Conservation (phyloP, 225 moss, liverwort and hornwort genomes). For the Rhytidiadelphus loreus region DNA sequence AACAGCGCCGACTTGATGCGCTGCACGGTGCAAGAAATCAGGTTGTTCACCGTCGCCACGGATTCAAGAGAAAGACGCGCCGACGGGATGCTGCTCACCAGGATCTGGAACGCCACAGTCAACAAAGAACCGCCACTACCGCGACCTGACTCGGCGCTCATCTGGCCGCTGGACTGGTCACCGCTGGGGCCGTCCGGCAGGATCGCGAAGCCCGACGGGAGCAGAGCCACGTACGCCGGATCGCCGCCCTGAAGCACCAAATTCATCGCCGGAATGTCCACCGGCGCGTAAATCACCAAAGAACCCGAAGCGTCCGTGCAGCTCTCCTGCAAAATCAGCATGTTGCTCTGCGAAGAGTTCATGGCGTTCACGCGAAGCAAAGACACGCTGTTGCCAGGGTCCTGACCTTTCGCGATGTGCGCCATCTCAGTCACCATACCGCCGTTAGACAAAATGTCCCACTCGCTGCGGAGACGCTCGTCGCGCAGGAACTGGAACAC, state of each 20-base stretch:
- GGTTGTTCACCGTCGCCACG: conserved; percentile 51
- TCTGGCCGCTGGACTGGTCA: not conserved
- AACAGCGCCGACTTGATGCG: conserved; percentile 71
- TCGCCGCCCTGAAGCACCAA: conserved; percentile 50
- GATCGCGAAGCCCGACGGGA: conserved; percentile 46
- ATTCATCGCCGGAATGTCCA: conserved; percentile 58
- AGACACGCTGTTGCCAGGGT: conserved; percentile 48
- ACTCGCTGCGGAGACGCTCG: conserved; percentile 48
- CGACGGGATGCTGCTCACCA: conserved; percentile 45
- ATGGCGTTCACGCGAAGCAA: conserved; percentile 47
- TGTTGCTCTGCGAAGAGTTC: conserved; percentile 52
- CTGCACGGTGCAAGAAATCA: conserved; percentile 67
- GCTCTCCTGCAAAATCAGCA: conserved; percentile 56
- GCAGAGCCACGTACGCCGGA: conserved; percentile 44
- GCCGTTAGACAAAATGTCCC: conserved; percentile 52
- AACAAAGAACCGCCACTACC: conserved; percentile 33
- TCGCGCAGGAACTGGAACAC: conserved; percentile 44
- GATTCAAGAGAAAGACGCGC: conserved; percentile 43
- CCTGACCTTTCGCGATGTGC: conserved; percentile 49
- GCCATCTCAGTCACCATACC: conserved; percentile 55
- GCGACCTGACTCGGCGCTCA: conserved; percentile 1
- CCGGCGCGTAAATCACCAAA: conserved; percentile 48
- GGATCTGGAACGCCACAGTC: conserved; percentile 46
- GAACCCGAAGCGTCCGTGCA: conserved; percentile 53
- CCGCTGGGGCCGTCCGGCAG: conserved; percentile 29